Conservation (phyloP, 257 asterid species). For the Parsonsia alboflavescens region DNA sequence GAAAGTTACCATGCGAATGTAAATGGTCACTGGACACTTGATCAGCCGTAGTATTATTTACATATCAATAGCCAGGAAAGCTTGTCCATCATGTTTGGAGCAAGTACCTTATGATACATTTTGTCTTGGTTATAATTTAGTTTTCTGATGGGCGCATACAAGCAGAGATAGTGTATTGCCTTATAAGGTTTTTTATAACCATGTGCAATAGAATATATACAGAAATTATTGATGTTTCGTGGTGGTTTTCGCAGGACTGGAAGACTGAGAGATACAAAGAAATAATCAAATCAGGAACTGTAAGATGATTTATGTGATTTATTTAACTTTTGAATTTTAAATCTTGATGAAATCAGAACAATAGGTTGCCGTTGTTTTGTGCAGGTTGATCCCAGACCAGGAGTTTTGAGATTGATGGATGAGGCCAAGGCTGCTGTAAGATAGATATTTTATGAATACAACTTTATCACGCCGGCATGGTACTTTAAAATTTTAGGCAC, state of each 20-base stretch:
- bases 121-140: not conserved
- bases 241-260: conserved; percentile 68
- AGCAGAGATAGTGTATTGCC: not conserved
- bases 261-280: conserved; percentile 96
- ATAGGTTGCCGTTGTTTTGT: conserved; percentile 18
- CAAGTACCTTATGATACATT: not conserved
- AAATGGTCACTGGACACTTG: not conserved
- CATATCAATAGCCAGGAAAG: not conserved
- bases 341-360: conserved; percentile 2
- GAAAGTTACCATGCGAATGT: not conserved
- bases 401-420: conserved; percentile 95
- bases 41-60: not conserved
- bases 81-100: not conserved
- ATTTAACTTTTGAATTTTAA: not conserved
- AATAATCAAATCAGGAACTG: conserved; percentile 86
- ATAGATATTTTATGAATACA: conserved; percentile 22
- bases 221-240: not conserved
- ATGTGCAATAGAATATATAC: not conserved
- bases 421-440: conserved; percentile 95
- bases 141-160: not conserved
- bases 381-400: conserved; percentile 95
- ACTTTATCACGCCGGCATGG: conserved; percentile 13
- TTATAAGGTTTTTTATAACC: not conserved
- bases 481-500: conserved; percentile 10
- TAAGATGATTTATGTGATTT: conserved; percentile 31